These are phyloP conservation scores for Fusarium sacchari DNA, from an alignment of 2,329 filamentous ascomycete genomes.

Conservation along the genomic window DNA sequence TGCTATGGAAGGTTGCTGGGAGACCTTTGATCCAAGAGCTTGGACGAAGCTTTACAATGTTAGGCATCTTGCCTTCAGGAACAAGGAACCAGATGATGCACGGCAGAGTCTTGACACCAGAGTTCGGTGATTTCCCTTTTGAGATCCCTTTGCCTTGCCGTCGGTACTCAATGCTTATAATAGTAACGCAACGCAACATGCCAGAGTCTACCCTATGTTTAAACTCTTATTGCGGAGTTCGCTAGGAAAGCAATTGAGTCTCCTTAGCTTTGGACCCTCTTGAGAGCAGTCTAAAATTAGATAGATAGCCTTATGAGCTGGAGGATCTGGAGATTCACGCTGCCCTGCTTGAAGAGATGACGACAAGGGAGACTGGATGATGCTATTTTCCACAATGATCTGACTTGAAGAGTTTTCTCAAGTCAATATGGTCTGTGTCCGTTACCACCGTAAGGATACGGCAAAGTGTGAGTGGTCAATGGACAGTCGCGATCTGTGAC, in stretches of 20 bases:
- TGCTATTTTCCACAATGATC: neutral
- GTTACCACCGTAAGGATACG: neutral
- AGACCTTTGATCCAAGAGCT: neutral
- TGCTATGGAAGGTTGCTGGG: neutral
- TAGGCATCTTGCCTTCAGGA: neutral
- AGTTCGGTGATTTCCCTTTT: neutral
- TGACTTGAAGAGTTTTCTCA: neutral
- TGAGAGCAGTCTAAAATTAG: neutral
- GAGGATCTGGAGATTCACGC: neutral
- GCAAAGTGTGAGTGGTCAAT: neutral
- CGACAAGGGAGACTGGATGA: neutral
- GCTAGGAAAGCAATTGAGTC: neutral
- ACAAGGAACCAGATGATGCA: neutral
- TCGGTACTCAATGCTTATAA: neutral
- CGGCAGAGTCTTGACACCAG: neutral
- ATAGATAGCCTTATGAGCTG: neutral
- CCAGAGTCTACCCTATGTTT: neutral
- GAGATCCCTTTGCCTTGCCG: neutral
- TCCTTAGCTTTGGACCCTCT: neutral
- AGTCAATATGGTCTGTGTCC: neutral
- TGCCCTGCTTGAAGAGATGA: neutral
- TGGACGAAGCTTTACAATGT: neutral
- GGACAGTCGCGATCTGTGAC: neutral
- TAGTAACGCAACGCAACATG: neutral
- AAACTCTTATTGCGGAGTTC: neutral